Evolutionary conservation across 139 green algal genomes (phyloP).

Genomic region (Picochlorum sp.): DNA sequence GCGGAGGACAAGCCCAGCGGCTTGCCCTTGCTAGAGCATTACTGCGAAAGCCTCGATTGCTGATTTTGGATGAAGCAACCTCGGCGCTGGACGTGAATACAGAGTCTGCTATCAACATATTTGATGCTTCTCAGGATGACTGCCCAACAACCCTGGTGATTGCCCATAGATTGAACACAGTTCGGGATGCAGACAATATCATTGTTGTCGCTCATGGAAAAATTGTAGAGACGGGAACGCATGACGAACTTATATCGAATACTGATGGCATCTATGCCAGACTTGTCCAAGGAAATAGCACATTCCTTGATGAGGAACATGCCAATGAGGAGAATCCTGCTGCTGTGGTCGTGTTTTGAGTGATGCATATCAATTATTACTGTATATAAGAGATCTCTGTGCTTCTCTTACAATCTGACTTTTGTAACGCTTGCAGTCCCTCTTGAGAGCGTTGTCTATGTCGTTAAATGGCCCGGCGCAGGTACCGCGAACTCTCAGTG

Average conservation of each 20-base stretch:
- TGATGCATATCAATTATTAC: too few species aligned
- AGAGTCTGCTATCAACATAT: conserved; percentile 3
- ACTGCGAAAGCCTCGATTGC: conserved; percentile 34
- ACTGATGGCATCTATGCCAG: conserved; percentile 8
- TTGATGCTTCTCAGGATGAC: conserved; percentile 3
- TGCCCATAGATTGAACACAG: conserved; percentile 33
- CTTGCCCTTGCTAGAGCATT: conserved; percentile 63
- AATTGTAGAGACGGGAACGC: conserved; percentile 20
- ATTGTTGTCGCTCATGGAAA: conserved; percentile 18
- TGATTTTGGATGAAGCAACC: conserved; percentile 68
- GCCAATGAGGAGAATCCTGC: not conserved
- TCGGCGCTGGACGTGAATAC: conserved; percentile 48
- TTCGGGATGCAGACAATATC: conserved; percentile 21
- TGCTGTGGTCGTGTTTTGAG: not conserved
- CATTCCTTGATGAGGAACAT: not conserved
- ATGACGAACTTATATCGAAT: conserved; percentile 3
- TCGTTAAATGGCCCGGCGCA: too few species aligned
- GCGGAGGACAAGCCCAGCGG: conserved; percentile 57
- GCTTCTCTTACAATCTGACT: too few species aligned
- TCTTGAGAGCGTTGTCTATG: too few species aligned
- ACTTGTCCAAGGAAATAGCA: not conserved
- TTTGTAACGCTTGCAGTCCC: too few species aligned
- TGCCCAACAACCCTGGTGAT: conserved; percentile 26
- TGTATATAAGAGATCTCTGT: too few species aligned
- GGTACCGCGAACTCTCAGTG: too few species aligned